A percentile compares a stretch with the other conserved stretches of the same genome.
phyloP scores from a whole-genome alignment of 257 asterid species.

The Primulina eburnea region DNA sequence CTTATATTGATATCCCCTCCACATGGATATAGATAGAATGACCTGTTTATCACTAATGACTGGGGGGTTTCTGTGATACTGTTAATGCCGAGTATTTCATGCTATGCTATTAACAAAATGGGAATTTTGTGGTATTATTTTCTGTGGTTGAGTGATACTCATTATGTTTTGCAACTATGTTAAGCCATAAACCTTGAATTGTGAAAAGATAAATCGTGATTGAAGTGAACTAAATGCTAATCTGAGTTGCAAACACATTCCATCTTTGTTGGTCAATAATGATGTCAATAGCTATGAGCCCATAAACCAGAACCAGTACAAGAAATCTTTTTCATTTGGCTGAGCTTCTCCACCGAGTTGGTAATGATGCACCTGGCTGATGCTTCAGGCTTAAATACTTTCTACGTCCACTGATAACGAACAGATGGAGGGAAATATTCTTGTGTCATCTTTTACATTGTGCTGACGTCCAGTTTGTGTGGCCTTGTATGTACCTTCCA shows the following conservation, averaged over 20 bases:
- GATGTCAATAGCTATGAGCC: background rate
- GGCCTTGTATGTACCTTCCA: background rate
- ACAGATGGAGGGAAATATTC: background rate
- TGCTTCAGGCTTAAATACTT: background rate
- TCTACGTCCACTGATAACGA: background rate
- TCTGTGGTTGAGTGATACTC: background rate
- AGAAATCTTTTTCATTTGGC: background rate
- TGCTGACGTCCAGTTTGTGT: background rate
- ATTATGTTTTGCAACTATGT: background rate
- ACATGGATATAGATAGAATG: background rate
- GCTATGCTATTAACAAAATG: background rate
- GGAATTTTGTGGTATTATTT: background rate
- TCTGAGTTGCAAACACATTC: background rate
- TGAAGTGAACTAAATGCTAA: background rate
- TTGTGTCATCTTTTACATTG: conserved; percentile 10
- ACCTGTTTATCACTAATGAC: background rate
- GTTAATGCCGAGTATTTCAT: background rate
- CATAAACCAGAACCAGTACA: background rate
- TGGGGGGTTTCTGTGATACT: background rate
- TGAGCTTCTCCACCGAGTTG: background rate
- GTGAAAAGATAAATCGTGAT: background rate
- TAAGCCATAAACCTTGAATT: background rate
- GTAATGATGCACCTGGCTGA: background rate
- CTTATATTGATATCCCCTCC: too few relatives aligned
- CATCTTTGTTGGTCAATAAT: background rate